Percentiles rank a stretch among this genome's conserved stretches.
These are phyloP conservation scores for Neopestalotiopsis sp. DNA, from an alignment of 2,329 filamentous ascomycete species.

Conservation along the genomic window DNA sequence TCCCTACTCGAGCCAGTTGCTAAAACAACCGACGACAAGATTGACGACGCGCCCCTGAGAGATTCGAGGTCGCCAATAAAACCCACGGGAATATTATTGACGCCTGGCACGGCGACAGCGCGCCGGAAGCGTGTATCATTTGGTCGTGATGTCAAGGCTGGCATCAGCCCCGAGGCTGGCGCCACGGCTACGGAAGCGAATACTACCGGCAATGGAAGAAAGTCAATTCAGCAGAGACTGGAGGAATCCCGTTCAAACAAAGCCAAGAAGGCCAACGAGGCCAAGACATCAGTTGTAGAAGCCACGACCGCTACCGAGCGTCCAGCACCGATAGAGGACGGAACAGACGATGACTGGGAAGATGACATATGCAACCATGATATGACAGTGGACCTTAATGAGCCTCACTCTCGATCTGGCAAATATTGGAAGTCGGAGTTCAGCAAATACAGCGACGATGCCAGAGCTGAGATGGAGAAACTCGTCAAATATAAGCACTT, in stretches of 20 bases:
- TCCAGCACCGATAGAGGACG: constrained; percentile 20
- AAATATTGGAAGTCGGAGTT: constrained; percentile 84
- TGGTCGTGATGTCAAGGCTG: constrained; percentile 59
- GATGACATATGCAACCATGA: constrained; percentile 62
- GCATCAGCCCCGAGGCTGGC: constrained; percentile 33
- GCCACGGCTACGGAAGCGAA: constrained; percentile 26
- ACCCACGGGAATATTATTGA: constrained; percentile 66
- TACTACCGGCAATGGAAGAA: constrained; percentile 29
- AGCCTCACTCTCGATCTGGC: constrained; percentile 76
- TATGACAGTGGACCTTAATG: constrained; percentile 72
- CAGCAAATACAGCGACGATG: constrained; percentile 74
- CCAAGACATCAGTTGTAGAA: constrained; percentile 30
- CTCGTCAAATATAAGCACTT: constrained; percentile 80
- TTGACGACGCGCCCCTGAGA: constrained; percentile 30
- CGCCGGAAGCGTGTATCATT: constrained; percentile 71
- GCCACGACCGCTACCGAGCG: constrained; percentile 7
- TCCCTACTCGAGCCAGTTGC: constrained; percentile 42
- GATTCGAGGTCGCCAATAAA: constrained; percentile 53
- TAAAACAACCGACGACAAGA: constrained; percentile 32
- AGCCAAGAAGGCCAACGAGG: constrained; percentile 23
- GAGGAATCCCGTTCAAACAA: constrained; percentile 35
- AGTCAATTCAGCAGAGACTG: constrained; percentile 35
- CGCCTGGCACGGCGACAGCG: constrained; percentile 65
- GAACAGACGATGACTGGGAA: constrained; percentile 57
- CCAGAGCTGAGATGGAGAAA: constrained; percentile 76